Conservation (phyloP, 345 rosid species). For the Conringia planisiliqua region DNA sequence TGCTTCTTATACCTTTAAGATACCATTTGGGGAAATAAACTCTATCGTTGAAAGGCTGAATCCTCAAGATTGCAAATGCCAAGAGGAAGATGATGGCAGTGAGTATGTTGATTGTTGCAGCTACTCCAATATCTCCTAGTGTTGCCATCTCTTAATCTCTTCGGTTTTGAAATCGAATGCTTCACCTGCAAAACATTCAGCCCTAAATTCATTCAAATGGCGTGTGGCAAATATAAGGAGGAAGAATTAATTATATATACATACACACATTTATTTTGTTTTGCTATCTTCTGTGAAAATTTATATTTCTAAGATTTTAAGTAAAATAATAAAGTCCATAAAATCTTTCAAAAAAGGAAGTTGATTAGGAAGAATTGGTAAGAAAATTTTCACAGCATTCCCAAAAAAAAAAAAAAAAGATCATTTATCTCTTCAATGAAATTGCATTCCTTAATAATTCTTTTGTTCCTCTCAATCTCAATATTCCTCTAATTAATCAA, state of each 20-base stretch:
- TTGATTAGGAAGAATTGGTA: neutral
- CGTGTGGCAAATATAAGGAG: constrained; percentile 8
- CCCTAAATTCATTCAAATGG: neutral
- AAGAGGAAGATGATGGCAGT: constrained; percentile 72
- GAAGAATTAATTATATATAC: neutral
- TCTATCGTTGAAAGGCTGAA: constrained; percentile 93
- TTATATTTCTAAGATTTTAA: neutral
- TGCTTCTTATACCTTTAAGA: constrained; percentile 73
- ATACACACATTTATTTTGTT: neutral
- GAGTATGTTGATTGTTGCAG: constrained; percentile 74
- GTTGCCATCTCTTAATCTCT: constrained; percentile 86
- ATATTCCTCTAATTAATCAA: neutral
- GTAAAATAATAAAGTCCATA: neutral
- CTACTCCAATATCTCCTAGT: constrained; percentile 69
- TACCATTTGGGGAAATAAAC: constrained; percentile 98
- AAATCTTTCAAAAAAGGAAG: neutral
- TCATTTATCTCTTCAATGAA: neutral
- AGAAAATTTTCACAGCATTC: neutral
- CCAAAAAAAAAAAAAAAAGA: neutral
- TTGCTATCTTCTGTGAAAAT: neutral
- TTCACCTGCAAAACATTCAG: neutral
- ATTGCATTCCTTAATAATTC: neutral
- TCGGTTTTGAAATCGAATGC: neutral
- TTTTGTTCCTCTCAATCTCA: neutral
- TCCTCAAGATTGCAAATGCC: constrained; percentile 79